These are phyloP conservation scores for Phytophthora melonis DNA, from an alignment of 352 stramenopile genomes.

Conservation along the genomic window DNA sequence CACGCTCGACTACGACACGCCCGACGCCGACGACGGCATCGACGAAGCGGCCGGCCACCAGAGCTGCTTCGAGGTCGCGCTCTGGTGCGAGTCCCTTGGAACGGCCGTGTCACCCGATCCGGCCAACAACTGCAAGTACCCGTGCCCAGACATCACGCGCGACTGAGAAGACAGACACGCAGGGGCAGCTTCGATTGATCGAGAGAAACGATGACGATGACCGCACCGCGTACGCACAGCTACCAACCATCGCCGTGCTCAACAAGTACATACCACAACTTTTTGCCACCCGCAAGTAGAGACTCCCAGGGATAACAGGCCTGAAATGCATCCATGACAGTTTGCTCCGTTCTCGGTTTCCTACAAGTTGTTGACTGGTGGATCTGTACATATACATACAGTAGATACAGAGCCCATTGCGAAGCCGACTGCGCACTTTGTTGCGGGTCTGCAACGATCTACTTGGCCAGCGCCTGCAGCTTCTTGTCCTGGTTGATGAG, in stretches of 20 bases:
- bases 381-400: background rate
- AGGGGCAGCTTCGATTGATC: too few relatives aligned
- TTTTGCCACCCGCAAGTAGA: background rate
- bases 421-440: too few relatives aligned
- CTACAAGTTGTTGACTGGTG: background rate
- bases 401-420: too few relatives aligned
- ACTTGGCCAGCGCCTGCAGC: conserved; percentile 27
- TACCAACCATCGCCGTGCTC: background rate
- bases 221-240: too few relatives aligned
- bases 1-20: conserved; percentile 4
- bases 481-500: conserved; percentile 66
- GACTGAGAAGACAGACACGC: background rate
- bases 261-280: background rate
- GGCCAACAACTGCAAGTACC: conserved; percentile 45
- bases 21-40: conserved; percentile 3
- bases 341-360: conserved; percentile 5
- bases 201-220: background rate
- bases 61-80: conserved; percentile 52
- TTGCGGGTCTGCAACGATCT: background rate
- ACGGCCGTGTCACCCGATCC: conserved; percentile 36
- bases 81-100: conserved; percentile 33
- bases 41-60: background rate
- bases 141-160: conserved; percentile 24
- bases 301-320: background rate
- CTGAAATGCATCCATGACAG: conserved; percentile 17